A percentile compares a stretch with the other conserved stretches of the same genome.
Evolutionary conservation across 108 stramenopile species (phyloP).

Genomic region (Discostella stelligeroides): DNA sequence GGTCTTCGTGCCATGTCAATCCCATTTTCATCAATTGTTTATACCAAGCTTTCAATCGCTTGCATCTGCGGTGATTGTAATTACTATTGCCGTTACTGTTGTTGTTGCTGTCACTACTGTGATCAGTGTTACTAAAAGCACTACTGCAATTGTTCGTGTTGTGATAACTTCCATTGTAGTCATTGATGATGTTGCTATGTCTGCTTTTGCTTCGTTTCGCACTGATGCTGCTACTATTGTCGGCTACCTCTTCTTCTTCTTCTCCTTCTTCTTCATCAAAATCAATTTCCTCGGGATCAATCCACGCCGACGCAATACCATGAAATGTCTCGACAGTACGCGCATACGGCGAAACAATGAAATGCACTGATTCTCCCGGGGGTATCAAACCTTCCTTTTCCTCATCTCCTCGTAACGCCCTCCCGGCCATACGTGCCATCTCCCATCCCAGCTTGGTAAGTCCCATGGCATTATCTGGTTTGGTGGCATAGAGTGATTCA

Average conservation of each 20-base stretch:
- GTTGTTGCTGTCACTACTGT: no score
- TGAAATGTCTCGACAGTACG: conserved; percentile 90
- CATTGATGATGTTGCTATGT: no score
- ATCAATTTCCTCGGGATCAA: conserved; percentile 74
- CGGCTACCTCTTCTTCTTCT: no score
- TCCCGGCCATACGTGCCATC: conserved; percentile 73
- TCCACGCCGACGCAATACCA: conserved; percentile 84
- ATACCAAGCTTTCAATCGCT: conserved; percentile 80
- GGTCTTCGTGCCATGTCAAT: conserved; percentile 87
- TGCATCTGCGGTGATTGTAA: conserved; percentile 41
- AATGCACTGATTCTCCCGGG: conserved; percentile 69
- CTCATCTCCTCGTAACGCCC: conserved; percentile 38
- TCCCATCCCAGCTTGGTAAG: conserved; percentile 84
- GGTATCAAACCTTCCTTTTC: conserved; percentile 45
- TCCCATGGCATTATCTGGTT: conserved; percentile 84
- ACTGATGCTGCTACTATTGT: no score
- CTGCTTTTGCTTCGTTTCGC: no score
- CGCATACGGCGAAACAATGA: conserved; percentile 86
- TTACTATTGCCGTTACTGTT: no score
- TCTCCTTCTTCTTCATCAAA: conserved; percentile 15
- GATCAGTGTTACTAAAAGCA: no score
- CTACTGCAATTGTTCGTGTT: no score
- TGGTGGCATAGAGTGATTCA: conserved; percentile 74
- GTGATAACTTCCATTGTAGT: no score
- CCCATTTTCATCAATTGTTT: conserved; percentile 67